Evolutionary conservation across 2,329 filamentous ascomycete genomes (phyloP).

Genomic region (Trichoderma sp.): DNA sequence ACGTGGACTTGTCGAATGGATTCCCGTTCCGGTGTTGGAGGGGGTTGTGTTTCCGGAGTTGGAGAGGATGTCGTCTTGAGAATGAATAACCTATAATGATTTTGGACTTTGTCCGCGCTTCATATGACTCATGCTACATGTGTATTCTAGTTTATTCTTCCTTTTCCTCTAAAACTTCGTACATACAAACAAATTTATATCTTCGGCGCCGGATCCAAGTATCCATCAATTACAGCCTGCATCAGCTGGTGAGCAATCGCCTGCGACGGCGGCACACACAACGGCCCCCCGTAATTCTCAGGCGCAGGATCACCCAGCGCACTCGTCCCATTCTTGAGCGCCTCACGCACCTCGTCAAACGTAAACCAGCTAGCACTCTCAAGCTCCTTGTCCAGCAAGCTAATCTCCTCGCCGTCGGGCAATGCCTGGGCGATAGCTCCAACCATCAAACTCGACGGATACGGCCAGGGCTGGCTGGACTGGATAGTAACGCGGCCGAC

Average conservation of each 20-base stretch:
- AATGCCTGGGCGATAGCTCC: conserved; percentile 83
- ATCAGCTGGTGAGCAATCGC: conserved; percentile 93
- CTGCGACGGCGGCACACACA: conserved; percentile 79
- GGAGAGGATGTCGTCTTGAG: conserved; percentile 20
- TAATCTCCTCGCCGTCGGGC: conserved; percentile 73
- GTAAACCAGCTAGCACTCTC: conserved; percentile 87
- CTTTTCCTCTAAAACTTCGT: neutral
- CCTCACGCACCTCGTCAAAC: conserved; percentile 75
- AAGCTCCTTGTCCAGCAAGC: conserved; percentile 85
- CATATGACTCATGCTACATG: neutral
- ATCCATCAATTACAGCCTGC: conserved; percentile 72
- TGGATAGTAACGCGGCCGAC: conserved; percentile 78
- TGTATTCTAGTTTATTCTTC: neutral
- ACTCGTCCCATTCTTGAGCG: conserved; percentile 63
- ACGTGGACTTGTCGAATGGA: conserved; percentile 38
- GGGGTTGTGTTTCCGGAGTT: conserved; percentile 40
- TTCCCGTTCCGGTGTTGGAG: conserved; percentile 41
- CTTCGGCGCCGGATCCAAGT: conserved; percentile 55
- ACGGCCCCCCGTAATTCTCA: conserved; percentile 65
- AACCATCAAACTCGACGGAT: conserved; percentile 81
- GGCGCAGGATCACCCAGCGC: conserved; percentile 62
- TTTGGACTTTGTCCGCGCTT: neutral
- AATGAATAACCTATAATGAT: neutral
- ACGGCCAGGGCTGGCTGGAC: conserved; percentile 84
- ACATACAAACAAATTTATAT: conserved; percentile 35